Percentiles rank a stretch among this genome's conserved stretches.
Conservation (phyloP, 1,284 basidiomycete genomes). For the Moesziomyces antarcticus region DNA sequence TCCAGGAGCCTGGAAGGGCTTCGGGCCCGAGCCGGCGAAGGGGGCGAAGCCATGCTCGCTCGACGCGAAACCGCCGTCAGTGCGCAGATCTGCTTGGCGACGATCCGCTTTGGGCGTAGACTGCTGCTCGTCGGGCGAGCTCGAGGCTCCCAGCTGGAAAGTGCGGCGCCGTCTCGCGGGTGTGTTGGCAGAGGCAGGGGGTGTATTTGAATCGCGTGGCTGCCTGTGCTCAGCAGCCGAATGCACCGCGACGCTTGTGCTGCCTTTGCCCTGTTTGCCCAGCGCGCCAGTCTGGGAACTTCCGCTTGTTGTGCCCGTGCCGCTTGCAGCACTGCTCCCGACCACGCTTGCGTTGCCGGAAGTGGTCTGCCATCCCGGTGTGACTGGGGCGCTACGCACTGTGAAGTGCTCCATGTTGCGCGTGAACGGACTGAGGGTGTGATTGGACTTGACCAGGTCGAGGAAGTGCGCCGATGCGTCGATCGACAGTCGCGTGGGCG, state of each 20-base stretch:
- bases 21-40: slow-evolving; percentile 29
- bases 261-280: slow-evolving; percentile 6
- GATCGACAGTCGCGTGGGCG: slow-evolving; percentile 33
- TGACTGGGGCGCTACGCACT: slow-evolving; percentile 60
- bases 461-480: slow-evolving; percentile 58
- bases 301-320: slow-evolving; percentile 39
- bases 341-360: slow-evolving; percentile 32
- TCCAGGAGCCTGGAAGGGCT: slow-evolving; percentile 14
- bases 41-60: slow-evolving; percentile 22
- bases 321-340: slow-evolving; percentile 45
- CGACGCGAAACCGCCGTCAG: background rate
- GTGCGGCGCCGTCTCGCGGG: slow-evolving; percentile 41
- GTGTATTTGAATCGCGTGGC: slow-evolving; percentile 3
- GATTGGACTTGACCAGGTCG: slow-evolving; percentile 61
- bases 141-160: slow-evolving; percentile 38
- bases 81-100: background rate
- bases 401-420: slow-evolving; percentile 60
- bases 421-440: slow-evolving; percentile 63
- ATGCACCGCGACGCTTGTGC: background rate
- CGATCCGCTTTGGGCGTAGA: background rate
- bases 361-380: slow-evolving; percentile 44
- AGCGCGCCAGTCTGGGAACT: slow-evolving; percentile 29
- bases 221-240: slow-evolving; percentile 4
- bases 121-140: slow-evolving; percentile 6
- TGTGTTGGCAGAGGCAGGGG: slow-evolving; percentile 5